Evolutionary conservation across 2,329 filamentous ascomycete genomes (phyloP).

Genomic region (Fusarium verticillioides): DNA sequence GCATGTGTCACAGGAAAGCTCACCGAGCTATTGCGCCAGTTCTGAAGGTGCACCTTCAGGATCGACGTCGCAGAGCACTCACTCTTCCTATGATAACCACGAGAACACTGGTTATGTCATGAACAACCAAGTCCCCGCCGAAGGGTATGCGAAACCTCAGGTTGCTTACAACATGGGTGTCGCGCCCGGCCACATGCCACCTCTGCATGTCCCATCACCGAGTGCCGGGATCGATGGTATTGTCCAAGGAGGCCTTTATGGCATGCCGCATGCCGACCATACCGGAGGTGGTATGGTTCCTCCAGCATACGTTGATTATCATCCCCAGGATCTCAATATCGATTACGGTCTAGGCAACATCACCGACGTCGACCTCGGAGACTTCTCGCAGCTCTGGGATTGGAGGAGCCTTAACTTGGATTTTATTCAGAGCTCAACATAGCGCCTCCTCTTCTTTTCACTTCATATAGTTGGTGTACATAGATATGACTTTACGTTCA

Average conservation of each 20-base stretch:
- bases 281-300: slow-evolving; percentile 16
- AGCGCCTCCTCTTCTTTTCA: background rate
- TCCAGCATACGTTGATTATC: slow-evolving; percentile 19
- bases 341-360: slow-evolving; percentile 31
- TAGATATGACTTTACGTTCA: slow-evolving; percentile 18
- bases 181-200: background rate
- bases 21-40: slow-evolving; percentile 28
- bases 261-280: slow-evolving; percentile 11
- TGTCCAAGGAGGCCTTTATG: slow-evolving; percentile 8
- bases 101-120: slow-evolving; percentile 8
- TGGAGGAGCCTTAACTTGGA: slow-evolving; percentile 41
- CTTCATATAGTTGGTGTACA: slow-evolving; percentile 10
- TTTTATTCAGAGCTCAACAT: slow-evolving; percentile 37
- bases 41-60: slow-evolving; percentile 13
- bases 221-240: slow-evolving; percentile 33
- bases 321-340: slow-evolving; percentile 15
- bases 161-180: background rate
- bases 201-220: slow-evolving; percentile 25
- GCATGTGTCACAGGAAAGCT: slow-evolving; percentile 22
- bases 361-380: slow-evolving; percentile 36
- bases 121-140: background rate
- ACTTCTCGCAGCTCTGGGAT: slow-evolving; percentile 40
- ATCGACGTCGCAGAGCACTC: slow-evolving; percentile 33
- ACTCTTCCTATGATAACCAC: slow-evolving; percentile 7
- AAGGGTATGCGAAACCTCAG: slow-evolving; percentile 8